Percentiles rank a stretch among this genome's conserved stretches.
Conservation (phyloP, 495 filamentous ascomycete genomes). For the Neurospora cerealis region DNA sequence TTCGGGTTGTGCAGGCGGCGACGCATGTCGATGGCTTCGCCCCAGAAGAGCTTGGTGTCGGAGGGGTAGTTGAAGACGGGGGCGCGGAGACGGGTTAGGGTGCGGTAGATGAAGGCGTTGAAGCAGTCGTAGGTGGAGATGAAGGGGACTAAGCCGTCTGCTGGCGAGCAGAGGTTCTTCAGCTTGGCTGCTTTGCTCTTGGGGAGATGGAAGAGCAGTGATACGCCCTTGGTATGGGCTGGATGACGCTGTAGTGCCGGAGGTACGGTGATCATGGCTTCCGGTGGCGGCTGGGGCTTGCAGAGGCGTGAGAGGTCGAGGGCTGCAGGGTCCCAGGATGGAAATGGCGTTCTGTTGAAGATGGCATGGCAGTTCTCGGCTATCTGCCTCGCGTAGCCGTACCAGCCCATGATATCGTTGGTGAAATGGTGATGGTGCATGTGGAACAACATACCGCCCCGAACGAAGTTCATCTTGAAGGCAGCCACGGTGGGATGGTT, state of each 20-base stretch:
- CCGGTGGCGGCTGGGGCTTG: slow-evolving; percentile 15
- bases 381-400: slow-evolving; percentile 27
- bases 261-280: background rate
- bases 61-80: slow-evolving; percentile 21
- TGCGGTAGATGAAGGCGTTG: slow-evolving; percentile 29
- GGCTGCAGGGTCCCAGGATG: slow-evolving; percentile 24
- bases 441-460: slow-evolving; percentile 31
- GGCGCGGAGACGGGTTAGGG: slow-evolving; percentile 23
- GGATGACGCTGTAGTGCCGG: slow-evolving; percentile 19
- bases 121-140: slow-evolving; percentile 38
- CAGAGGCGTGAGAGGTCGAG: slow-evolving; percentile 29
- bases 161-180: slow-evolving; percentile 11
- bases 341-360: slow-evolving; percentile 18
- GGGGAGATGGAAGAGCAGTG: slow-evolving; percentile 31
- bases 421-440: slow-evolving; percentile 36
- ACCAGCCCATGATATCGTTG: slow-evolving; percentile 36
- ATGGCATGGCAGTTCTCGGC: slow-evolving; percentile 35
- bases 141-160: slow-evolving; percentile 13
- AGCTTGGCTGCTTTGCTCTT: slow-evolving; percentile 33
- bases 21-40: slow-evolving; percentile 33
- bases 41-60: slow-evolving; percentile 17
- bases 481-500: slow-evolving; percentile 24
- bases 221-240: slow-evolving; percentile 14
- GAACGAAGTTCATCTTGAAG: slow-evolving; percentile 35
- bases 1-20: slow-evolving; percentile 22